A percentile compares a stretch with the other conserved stretches of the same genome.
phyloP scores from a whole-genome alignment of 2,329 filamentous ascomycete species.

The Alternaria solani region DNA sequence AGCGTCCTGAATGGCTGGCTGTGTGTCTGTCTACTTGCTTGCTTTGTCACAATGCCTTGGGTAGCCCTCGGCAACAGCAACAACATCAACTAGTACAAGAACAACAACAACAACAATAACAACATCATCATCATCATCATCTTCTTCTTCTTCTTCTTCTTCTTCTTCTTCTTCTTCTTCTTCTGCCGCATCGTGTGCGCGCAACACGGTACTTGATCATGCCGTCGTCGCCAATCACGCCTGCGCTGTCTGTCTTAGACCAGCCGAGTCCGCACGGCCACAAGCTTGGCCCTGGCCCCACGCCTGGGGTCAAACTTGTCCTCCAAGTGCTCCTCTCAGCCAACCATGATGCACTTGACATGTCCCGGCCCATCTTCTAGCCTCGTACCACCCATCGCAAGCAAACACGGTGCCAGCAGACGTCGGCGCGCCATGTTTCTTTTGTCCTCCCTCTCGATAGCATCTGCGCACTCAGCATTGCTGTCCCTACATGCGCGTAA shows the following conservation, averaged over 20 bases:
- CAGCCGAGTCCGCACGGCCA: slow-evolving; percentile 34
- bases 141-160: too few species aligned
- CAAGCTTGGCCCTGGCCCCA: slow-evolving; percentile 40
- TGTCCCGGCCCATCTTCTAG: slow-evolving; percentile 6
- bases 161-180: too few species aligned
- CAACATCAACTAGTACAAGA: too few species aligned
- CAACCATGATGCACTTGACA: slow-evolving; percentile 31
- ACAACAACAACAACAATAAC: background rate
- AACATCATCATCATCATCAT: slow-evolving; percentile 23
- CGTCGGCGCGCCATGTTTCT: slow-evolving; percentile 6
- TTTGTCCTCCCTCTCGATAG: background rate
- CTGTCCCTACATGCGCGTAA: slow-evolving; percentile 3
- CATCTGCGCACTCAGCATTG: background rate
- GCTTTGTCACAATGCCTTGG: slow-evolving; percentile 7
- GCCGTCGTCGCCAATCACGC: slow-evolving; percentile 22
- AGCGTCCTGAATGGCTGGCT: too few species aligned
- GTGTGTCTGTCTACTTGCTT: background rate
- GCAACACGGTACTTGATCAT: slow-evolving; percentile 13
- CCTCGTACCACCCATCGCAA: background rate
- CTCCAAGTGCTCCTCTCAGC: slow-evolving; percentile 21
- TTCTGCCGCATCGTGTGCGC: slow-evolving; percentile 23
- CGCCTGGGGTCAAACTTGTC: slow-evolving; percentile 36
- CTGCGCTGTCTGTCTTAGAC: slow-evolving; percentile 11
- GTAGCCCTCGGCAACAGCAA: background rate
- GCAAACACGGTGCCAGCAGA: background rate